Evolutionary conservation across 163 green algal genomes (phyloP).

Genomic region (Chlorella variabilis): DNA sequence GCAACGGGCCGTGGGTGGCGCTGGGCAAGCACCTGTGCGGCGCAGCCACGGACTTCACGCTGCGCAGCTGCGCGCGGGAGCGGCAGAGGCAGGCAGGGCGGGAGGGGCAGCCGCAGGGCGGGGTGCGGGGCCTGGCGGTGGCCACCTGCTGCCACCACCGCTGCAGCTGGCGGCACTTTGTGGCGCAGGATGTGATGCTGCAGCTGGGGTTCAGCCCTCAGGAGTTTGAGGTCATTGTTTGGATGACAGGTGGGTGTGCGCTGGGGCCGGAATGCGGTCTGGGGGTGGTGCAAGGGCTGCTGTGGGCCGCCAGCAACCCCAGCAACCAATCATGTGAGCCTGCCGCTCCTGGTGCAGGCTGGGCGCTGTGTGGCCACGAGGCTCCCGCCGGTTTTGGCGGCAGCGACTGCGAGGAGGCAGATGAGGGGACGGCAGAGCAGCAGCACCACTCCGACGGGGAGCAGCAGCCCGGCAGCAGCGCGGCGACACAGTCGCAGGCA

Average conservation of each 20-base stretch:
- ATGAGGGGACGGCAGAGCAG: constrained; percentile 2
- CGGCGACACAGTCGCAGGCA: no score
- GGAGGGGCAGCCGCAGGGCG: neutral
- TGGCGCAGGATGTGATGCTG: constrained; percentile 64
- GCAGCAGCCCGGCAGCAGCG: neutral
- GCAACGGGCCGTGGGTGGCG: constrained; percentile 60
- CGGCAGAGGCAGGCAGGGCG: neutral
- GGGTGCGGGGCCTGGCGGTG: constrained; percentile 69
- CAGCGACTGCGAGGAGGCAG: neutral
- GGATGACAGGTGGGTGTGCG: constrained; percentile 68
- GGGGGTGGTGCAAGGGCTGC: no score
- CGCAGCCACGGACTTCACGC: constrained; percentile 82
- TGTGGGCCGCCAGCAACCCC: no score
- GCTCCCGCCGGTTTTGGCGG: constrained; percentile 37
- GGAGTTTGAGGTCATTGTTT: constrained; percentile 76
- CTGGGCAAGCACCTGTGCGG: constrained; percentile 88
- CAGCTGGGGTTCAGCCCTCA: constrained; percentile 58
- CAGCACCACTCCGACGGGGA: neutral
- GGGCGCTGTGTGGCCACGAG: constrained; percentile 78
- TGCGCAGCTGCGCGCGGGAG: constrained; percentile 55
- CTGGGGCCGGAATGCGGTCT: neutral
- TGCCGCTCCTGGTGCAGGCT: constrained; percentile 46
- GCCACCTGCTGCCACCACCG: constrained; percentile 90
- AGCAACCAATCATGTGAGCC: neutral
- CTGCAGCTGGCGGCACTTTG: constrained; percentile 80